These are phyloP conservation scores for Jatropha multifida DNA, from an alignment of 441 rosid species.

Conservation along the genomic window DNA sequence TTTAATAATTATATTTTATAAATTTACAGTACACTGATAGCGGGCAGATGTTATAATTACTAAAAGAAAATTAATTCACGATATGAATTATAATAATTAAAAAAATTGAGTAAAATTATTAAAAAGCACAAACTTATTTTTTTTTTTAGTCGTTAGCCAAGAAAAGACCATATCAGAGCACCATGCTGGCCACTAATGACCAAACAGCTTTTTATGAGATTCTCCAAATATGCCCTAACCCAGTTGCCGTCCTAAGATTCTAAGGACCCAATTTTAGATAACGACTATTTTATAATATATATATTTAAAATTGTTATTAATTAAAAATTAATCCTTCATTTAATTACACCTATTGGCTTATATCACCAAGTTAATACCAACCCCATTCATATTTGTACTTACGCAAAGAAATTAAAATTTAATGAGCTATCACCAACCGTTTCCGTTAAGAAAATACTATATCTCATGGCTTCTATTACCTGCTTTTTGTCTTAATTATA, in stretches of 20 bases:
- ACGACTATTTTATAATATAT: slow-evolving; percentile 17
- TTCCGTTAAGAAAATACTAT: neutral
- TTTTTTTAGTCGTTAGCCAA: neutral
- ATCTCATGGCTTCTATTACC: neutral
- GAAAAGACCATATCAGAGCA: slow-evolving; percentile 25
- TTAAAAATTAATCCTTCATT: neutral
- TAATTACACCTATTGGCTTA: slow-evolving; percentile 16
- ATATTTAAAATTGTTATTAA: neutral
- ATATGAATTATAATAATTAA: too few species aligned
- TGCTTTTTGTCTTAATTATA: slow-evolving; percentile 21
- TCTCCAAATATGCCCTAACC: slow-evolving; percentile 35
- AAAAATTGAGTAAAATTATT: too few species aligned
- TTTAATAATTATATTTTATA: too few species aligned
- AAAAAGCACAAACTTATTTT: too few species aligned
- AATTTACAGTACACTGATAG: too few species aligned
- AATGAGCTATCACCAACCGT: slow-evolving; percentile 19
- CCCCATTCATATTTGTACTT: slow-evolving; percentile 33
- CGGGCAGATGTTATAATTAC: too few species aligned
- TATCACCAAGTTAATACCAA: slow-evolving; percentile 37
- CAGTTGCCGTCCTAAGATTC: slow-evolving; percentile 60
- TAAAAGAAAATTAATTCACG: too few species aligned
- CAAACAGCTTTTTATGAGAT: slow-evolving; percentile 42
- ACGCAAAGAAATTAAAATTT: neutral
- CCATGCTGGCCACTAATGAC: slow-evolving; percentile 36
- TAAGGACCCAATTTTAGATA: slow-evolving; percentile 25